Percentiles rank a stretch among this genome's conserved stretches.
Evolutionary conservation across 441 rosid genomes (phyloP).

Genomic region (Erysimum cheiri): DNA sequence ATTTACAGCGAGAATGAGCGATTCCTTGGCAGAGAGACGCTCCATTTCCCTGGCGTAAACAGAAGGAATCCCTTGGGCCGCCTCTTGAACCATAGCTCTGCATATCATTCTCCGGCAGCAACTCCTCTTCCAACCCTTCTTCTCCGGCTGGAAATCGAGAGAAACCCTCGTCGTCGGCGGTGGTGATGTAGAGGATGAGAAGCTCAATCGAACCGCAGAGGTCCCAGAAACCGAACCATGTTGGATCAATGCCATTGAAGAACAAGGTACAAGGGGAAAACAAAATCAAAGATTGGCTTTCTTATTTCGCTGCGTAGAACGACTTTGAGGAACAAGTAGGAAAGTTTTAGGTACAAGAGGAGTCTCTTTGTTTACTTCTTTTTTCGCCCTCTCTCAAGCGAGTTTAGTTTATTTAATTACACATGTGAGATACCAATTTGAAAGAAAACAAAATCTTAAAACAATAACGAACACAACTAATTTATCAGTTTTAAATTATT

Average conservation of each 20-base stretch:
- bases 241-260: constrained; percentile 40
- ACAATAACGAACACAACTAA: no score
- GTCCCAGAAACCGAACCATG: constrained; percentile 29
- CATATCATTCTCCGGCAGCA: constrained; percentile 36
- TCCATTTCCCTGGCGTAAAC: constrained; percentile 90
- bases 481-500: no score
- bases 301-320: constrained; percentile 9
- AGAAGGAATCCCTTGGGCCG: constrained; percentile 72
- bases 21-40: constrained; percentile 92
- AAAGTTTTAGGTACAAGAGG: background rate
- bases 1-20: constrained; percentile 81
- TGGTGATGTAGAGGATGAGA: constrained; percentile 29
- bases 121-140: constrained; percentile 24
- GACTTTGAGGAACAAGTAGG: background rate
- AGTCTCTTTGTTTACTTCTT: background rate
- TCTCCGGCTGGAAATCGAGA: constrained; percentile 42
- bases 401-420: no score
- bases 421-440: no score
- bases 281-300: constrained; percentile 15
- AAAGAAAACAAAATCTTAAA: no score
- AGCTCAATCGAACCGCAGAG: constrained; percentile 38
- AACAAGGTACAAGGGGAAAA: background rate
- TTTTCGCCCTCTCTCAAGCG: no score
- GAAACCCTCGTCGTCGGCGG: constrained; percentile 32
- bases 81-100: constrained; percentile 70